Evolutionary conservation across 2,329 filamentous ascomycete species (phyloP).

Genomic region (Microdochium bolleyi): DNA sequence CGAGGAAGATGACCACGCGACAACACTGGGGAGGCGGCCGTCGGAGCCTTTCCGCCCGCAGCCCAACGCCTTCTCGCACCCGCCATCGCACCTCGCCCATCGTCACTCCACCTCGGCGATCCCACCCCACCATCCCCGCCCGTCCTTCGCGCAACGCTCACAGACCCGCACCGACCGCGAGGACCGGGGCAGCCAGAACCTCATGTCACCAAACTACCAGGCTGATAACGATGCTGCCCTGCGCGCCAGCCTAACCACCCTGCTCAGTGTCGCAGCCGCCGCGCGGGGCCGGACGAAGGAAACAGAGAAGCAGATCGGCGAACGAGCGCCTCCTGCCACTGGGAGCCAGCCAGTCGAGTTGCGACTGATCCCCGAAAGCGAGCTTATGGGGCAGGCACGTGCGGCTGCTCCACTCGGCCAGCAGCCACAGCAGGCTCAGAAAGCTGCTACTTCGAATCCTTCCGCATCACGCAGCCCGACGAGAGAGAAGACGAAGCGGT

Average conservation of each 20-base stretch:
- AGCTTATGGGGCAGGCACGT: slow-evolving; percentile 36
- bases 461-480: slow-evolving; percentile 11
- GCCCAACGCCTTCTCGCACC: slow-evolving; percentile 87
- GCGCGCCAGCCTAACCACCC: slow-evolving; percentile 85
- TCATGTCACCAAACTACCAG: slow-evolving; percentile 67
- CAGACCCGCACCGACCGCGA: slow-evolving; percentile 36
- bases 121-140: slow-evolving; percentile 38
- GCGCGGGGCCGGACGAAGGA: slow-evolving; percentile 73
- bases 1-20: slow-evolving; percentile 71
- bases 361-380: slow-evolving; percentile 52
- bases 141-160: slow-evolving; percentile 39
- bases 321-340: slow-evolving; percentile 32
- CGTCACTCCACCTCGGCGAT: slow-evolving; percentile 42
- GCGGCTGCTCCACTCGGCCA: slow-evolving; percentile 10
- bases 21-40: slow-evolving; percentile 59
- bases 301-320: slow-evolving; percentile 28
- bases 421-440: slow-evolving; percentile 8
- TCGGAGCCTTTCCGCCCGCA: slow-evolving; percentile 71
- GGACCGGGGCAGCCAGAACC: slow-evolving; percentile 40
- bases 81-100: slow-evolving; percentile 46
- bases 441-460: slow-evolving; percentile 4
- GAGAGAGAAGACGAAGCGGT: slow-evolving; percentile 42
- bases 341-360: slow-evolving; percentile 49
- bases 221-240: slow-evolving; percentile 90
- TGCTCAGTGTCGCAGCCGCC: slow-evolving; percentile 90